Evolutionary conservation across 2,329 filamentous ascomycete species (phyloP).

Genomic region (Parafenestella ontariensis): DNA sequence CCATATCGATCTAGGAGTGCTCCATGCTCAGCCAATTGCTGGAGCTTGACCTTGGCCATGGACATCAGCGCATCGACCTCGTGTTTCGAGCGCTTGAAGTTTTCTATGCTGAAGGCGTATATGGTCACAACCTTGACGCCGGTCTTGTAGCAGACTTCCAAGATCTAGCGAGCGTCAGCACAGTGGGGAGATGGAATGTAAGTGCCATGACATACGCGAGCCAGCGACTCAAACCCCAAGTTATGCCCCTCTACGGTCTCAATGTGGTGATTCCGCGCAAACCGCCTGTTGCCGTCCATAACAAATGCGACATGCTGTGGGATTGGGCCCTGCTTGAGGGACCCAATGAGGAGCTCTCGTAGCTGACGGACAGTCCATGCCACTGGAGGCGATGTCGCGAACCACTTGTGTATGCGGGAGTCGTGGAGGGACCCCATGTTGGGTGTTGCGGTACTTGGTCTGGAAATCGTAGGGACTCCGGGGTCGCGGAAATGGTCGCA

Average conservation of each 20-base stretch:
- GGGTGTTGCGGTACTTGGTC: slow-evolving; percentile 20
- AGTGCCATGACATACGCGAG: slow-evolving; percentile 66
- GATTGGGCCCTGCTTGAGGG: slow-evolving; percentile 87
- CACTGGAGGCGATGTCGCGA: slow-evolving; percentile 85
- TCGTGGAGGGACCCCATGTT: slow-evolving; percentile 62
- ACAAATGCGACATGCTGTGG: slow-evolving; percentile 98
- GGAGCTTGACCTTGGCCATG: slow-evolving; percentile 93
- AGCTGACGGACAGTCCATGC: slow-evolving; percentile 85
- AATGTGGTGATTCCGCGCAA: slow-evolving; percentile 87
- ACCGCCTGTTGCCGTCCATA: slow-evolving; percentile 97
- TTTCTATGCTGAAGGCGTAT: slow-evolving; percentile 98
- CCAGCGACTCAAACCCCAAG: slow-evolving; percentile 92
- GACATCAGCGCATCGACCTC: slow-evolving; percentile 98
- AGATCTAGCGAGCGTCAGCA: slow-evolving; percentile 61
- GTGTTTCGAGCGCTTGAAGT: slow-evolving; percentile 95
- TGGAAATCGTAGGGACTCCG: slow-evolving; percentile 14
- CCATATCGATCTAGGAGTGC: slow-evolving; percentile 93
- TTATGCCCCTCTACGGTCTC: slow-evolving; percentile 97
- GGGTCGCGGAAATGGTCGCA: slow-evolving; percentile 8
- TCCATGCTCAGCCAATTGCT: slow-evolving; percentile 90
- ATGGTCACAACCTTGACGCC: slow-evolving; percentile 97
- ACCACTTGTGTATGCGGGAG: slow-evolving; percentile 72
- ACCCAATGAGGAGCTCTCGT: slow-evolving; percentile 85
- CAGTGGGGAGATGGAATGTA: slow-evolving; percentile 40
- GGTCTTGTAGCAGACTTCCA: slow-evolving; percentile 98